These are phyloP conservation scores for Ogataea kodamae DNA, from an alignment of 805 yeast genomes.

Conservation along the genomic window DNA sequence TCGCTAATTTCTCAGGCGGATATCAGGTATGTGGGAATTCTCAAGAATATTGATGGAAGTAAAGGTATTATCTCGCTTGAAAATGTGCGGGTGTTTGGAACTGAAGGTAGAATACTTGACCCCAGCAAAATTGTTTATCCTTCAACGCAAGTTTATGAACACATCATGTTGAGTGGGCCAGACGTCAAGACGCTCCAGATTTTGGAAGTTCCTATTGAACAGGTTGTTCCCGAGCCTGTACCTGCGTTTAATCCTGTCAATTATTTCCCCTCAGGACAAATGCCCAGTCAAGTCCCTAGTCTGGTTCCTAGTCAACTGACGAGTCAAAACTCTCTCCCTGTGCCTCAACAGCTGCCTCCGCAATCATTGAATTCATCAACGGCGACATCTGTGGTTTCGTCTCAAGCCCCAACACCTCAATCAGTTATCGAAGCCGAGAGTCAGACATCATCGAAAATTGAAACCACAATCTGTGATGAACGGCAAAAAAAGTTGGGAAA, in stretches of 20 bases:
- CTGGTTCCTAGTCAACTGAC: not conserved
- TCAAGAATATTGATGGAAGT: conserved; percentile 84
- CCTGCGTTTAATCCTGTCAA: conserved; percentile 29
- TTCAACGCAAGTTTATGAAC: conserved; percentile 60
- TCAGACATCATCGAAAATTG: conserved; percentile 3
- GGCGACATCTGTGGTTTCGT: too few species aligned
- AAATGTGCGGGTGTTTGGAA: conserved; percentile 79
- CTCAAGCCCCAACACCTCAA: not conserved
- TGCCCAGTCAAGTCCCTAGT: conserved; percentile 15
- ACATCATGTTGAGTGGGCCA: conserved; percentile 82
- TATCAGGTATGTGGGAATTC: conserved; percentile 83
- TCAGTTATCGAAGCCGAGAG: not conserved
- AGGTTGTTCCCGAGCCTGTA: conserved; percentile 53
- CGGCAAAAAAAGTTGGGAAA: too few species aligned
- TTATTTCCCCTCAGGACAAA: conserved; percentile 20
- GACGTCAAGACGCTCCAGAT: conserved; percentile 89
- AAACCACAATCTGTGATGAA: too few species aligned
- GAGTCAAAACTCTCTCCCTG: conserved; percentile 10
- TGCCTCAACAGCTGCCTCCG: conserved; percentile 17
- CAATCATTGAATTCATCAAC: too few species aligned
- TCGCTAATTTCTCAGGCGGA: conserved; percentile 75
- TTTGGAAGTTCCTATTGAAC: conserved; percentile 65
- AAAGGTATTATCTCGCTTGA: conserved; percentile 84
- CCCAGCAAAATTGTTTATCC: conserved; percentile 72
- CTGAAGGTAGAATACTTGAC: conserved; percentile 82